A percentile compares a stretch with the other conserved stretches of the same genome.
phyloP scores from a whole-genome alignment of 495 filamentous ascomycete genomes.

The Mytilinidion resinicola region DNA sequence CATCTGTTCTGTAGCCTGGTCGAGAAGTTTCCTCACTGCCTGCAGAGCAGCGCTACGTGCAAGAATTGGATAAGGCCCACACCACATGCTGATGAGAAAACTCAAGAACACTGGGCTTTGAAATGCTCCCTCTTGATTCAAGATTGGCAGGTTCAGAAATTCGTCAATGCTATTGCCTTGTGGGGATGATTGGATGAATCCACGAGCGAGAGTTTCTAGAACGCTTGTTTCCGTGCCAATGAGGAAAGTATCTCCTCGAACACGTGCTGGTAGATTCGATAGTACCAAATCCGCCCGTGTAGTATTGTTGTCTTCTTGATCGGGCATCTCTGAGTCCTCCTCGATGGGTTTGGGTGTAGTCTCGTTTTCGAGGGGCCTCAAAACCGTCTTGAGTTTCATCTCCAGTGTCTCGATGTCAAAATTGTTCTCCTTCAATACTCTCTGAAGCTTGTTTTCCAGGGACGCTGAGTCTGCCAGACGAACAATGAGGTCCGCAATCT shows the following conservation, averaged over 20 bases:
- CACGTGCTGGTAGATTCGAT: background rate
- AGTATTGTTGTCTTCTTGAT: conserved; percentile 2
- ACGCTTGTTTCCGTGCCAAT: background rate
- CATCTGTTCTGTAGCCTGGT: conserved; percentile 34
- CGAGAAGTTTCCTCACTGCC: conserved; percentile 48
- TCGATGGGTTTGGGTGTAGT: background rate
- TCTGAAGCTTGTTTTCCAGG: background rate
- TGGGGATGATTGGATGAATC: conserved; percentile 5
- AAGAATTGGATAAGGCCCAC: conserved; percentile 58
- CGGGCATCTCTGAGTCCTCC: conserved; percentile 22
- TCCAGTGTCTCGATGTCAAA: conserved; percentile 15
- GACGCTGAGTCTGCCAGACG: conserved; percentile 11
- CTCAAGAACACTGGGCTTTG: conserved; percentile 63
- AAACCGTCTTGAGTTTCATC: background rate
- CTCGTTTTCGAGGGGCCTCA: background rate
- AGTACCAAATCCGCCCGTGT: background rate
- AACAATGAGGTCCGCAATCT: conserved; percentile 11
- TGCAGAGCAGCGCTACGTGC: conserved; percentile 63
- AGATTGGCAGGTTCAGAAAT: conserved; percentile 53
- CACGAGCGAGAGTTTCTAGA: conserved; percentile 1
- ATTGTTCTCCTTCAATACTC: conserved; percentile 1
- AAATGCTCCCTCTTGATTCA: conserved; percentile 49
- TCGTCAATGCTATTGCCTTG: conserved; percentile 41
- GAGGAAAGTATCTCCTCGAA: conserved; percentile 12
- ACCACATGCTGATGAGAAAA: conserved; percentile 72